A percentile compares a stretch with the other conserved stretches of the same genome.
Evolutionary conservation across 2,329 filamentous ascomycete genomes (phyloP).

Genomic region (Rhexocercosporidium sp.): DNA sequence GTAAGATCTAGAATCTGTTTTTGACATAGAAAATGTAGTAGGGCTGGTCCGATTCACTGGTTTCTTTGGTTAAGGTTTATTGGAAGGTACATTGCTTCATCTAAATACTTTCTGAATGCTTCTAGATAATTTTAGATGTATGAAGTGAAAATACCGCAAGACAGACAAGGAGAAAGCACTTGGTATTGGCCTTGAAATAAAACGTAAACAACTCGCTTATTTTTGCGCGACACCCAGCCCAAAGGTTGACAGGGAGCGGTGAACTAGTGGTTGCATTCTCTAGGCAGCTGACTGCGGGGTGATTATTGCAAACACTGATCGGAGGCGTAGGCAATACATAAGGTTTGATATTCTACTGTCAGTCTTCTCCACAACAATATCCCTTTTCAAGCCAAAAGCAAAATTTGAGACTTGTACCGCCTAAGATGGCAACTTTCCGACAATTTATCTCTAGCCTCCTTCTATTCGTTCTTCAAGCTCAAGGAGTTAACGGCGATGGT

Average conservation of each 20-base stretch:
- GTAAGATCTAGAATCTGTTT: too few relatives aligned
- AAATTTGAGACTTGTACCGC: background rate
- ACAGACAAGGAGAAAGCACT: too few relatives aligned
- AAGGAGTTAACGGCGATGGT: background rate
- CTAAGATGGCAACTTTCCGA: background rate
- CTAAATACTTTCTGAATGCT: too few relatives aligned
- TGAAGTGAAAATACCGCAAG: too few relatives aligned
- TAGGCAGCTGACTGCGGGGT: background rate
- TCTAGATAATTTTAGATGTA: too few relatives aligned
- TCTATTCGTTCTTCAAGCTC: background rate
- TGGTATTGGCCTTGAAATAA: too few relatives aligned
- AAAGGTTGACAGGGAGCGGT: background rate
- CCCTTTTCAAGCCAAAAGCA: too few relatives aligned
- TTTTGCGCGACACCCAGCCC: background rate
- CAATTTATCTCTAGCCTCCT: background rate
- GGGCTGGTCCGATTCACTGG: too few relatives aligned
- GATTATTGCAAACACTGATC: background rate
- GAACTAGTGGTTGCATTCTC: background rate
- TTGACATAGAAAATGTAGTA: too few relatives aligned
- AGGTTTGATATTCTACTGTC: background rate
- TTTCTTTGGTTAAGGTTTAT: too few relatives aligned
- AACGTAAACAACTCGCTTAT: background rate
- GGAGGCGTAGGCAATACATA: background rate
- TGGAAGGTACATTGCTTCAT: too few relatives aligned
- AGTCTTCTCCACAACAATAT: background rate